phyloP scores from a whole-genome alignment of 331 rosid genomes.

The Arachis monticola region DNA sequence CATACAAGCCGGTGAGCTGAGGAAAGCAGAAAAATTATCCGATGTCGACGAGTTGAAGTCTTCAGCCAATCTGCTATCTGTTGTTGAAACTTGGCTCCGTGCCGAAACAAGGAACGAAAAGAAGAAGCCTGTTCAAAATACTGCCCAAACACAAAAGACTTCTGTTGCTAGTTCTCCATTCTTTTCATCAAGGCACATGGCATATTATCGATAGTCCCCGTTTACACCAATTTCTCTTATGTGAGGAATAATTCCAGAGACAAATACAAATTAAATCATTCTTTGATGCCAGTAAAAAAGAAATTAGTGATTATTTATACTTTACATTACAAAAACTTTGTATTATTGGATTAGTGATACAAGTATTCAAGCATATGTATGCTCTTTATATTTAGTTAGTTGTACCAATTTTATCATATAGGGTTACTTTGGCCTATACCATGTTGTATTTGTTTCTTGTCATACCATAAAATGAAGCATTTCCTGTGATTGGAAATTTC shows the following conservation, averaged over 20 bases:
- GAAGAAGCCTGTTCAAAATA: conserved; percentile 56
- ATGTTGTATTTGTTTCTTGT: conserved; percentile 26
- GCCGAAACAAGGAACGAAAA: conserved; percentile 71
- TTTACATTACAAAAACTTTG: background rate
- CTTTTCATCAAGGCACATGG: conserved; percentile 93
- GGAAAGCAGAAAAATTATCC: conserved; percentile 71
- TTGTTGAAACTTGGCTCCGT: conserved; percentile 92
- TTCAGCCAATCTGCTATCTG: conserved; percentile 76
- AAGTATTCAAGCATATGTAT: conserved; percentile 1
- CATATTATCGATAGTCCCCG: conserved; percentile 75
- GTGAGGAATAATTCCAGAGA: conserved; percentile 27
- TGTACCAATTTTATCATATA: conserved; percentile 16
- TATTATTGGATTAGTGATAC: background rate
- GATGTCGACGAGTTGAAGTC: conserved; percentile 73
- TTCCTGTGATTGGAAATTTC: background rate
- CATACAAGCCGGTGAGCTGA: conserved; percentile 84
- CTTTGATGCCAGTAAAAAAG: conserved; percentile 10
- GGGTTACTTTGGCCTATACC: conserved; percentile 18
- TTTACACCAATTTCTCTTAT: conserved; percentile 21
- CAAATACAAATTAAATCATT: conserved; percentile 16
- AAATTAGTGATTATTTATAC: conserved; percentile 3
- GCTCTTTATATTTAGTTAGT: conserved; percentile 12
- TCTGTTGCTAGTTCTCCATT: conserved; percentile 68
- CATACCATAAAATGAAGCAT: conserved; percentile 27
- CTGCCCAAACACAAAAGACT: conserved; percentile 50